These are phyloP conservation scores for Xylogone sp. DNA, from an alignment of 2,329 filamentous ascomycete genomes.

Conservation along the genomic window DNA sequence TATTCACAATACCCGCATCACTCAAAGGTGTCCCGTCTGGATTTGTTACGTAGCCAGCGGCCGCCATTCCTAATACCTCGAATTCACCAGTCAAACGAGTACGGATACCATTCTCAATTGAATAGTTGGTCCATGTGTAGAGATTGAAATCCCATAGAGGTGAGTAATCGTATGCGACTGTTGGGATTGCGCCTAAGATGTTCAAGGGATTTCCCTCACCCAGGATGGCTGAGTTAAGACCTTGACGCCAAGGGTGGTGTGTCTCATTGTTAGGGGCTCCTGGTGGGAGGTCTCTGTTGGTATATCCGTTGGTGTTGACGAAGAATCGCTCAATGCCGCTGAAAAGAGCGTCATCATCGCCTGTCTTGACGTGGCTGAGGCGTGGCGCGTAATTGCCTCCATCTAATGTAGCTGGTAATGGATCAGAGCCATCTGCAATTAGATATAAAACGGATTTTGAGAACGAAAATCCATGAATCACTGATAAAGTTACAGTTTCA, in stretches of 20 bases:
- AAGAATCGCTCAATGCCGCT: neutral
- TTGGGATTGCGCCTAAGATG: neutral
- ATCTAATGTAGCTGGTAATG: neutral
- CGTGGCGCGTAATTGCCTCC: neutral
- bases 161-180: neutral
- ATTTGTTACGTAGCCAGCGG: neutral
- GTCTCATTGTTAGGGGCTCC: neutral
- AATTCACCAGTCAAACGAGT: neutral
- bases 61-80: neutral
- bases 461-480: neutral
- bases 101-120: neutral
- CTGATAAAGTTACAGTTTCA: neutral
- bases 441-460: neutral
- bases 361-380: neutral
- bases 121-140: neutral
- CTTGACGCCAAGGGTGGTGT: neutral
- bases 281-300: constrained; percentile 2
- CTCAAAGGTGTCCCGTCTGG: neutral
- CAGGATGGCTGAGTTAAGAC: neutral
- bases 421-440: neutral
- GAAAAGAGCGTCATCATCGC: neutral
- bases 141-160: neutral
- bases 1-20: neutral
- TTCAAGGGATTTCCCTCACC: neutral
- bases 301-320: constrained; percentile 20